A percentile compares a stretch with the other conserved stretches of the same genome.
Conservation (phyloP, 179 eudicot species). For the Amaranthus tricolor region DNA sequence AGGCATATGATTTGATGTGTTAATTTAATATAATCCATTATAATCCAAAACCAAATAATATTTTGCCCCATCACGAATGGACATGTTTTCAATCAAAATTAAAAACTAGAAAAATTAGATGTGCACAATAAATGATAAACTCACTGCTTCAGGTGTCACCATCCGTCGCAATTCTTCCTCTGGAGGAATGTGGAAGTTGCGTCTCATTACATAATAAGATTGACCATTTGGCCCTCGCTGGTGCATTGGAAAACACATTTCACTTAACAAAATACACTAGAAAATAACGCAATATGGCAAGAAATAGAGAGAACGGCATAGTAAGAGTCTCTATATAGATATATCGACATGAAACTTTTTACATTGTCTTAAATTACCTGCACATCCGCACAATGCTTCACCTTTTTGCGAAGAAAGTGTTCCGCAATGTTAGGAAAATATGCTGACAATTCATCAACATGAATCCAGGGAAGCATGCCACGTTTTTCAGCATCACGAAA, state of each 20-base stretch:
- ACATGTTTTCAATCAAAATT: background rate
- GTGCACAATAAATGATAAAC: constrained; percentile 25
- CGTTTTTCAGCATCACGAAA: constrained; percentile 78
- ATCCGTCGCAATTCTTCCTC: constrained; percentile 94
- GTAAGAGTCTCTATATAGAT: background rate
- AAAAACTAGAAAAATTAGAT: background rate
- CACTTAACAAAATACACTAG: background rate
- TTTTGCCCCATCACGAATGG: too few species aligned
- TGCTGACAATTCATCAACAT: constrained; percentile 75
- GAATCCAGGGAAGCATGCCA: constrained; percentile 71
- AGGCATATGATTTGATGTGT: too few species aligned
- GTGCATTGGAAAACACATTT: constrained; percentile 3
- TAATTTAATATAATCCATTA: too few species aligned
- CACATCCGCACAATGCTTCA: constrained; percentile 86
- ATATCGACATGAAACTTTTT: too few species aligned
- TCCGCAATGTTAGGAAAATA: constrained; percentile 72
- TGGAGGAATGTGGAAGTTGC: constrained; percentile 75
- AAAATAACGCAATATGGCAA: background rate
- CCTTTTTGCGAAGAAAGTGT: constrained; percentile 71
- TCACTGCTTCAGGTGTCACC: constrained; percentile 95
- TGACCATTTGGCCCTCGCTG: constrained; percentile 79
- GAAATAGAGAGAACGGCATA: background rate
- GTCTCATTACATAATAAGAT: constrained; percentile 77
- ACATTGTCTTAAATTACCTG: constrained; percentile 47
- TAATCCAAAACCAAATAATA: too few species aligned